Evolutionary conservation across 306 rosid genomes (phyloP).

Genomic region (Trifolium dubium): DNA sequence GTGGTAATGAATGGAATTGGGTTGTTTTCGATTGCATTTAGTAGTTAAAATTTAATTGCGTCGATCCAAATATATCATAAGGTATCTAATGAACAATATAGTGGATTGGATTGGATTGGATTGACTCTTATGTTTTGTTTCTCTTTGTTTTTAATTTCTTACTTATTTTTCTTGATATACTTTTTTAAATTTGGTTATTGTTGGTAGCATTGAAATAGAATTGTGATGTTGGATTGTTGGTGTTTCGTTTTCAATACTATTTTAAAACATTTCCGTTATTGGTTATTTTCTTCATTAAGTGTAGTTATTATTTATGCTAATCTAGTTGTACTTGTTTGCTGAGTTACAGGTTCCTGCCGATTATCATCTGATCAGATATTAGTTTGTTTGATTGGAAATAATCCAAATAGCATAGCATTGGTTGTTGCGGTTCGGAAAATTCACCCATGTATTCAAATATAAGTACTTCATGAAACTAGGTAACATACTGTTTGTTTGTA

Average conservation of each 20-base stretch:
- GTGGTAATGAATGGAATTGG: not conserved
- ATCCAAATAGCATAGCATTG: conserved; percentile 19
- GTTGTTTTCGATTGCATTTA: conserved; percentile 14
- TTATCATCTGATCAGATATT: conserved; percentile 20
- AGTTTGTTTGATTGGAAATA: conserved; percentile 30
- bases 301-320: conserved; percentile 35
- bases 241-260: conserved; percentile 12
- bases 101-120: not conserved
- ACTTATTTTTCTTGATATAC: not conserved
- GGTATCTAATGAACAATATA: not conserved
- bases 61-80: not conserved
- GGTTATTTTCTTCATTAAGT: conserved; percentile 33
- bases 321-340: conserved; percentile 33
- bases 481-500: conserved; percentile 41
- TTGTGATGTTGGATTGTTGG: conserved; percentile 33
- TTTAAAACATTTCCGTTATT: conserved; percentile 20
- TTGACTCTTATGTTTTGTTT: not conserved
- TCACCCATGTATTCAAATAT: conserved; percentile 30
- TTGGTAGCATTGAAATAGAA: conserved; percentile 25
- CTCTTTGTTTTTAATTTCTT: not conserved
- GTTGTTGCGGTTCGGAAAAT: conserved; percentile 31
- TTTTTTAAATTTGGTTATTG: conserved; percentile 11
- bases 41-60: conserved; percentile 35
- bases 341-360: conserved; percentile 47
- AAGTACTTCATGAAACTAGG: conserved; percentile 78